Base-by-base conservation (phyloP, 768 basidiomycete species). In the Rhodotorula taiwanensis region DNA sequence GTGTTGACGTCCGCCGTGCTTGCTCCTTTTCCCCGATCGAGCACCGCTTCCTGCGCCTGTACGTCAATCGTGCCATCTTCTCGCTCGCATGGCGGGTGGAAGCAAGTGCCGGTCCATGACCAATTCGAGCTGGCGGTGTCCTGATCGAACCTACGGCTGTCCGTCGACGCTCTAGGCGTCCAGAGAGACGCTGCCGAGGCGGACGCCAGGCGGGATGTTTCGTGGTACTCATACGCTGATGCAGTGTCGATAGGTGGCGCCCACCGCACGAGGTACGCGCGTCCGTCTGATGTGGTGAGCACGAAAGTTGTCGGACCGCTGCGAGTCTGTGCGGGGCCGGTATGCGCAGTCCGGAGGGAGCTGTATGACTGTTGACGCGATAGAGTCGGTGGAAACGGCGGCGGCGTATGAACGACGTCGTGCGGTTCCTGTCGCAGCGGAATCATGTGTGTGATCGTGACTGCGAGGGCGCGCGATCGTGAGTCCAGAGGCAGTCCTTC, bases 191-290 rank as follows among this genome's bases (percentile, higher is more conserved):
- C 13, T 13, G 23, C 13, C 43, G 43, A 39, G 16, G 43, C 23
- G 13, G 43, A 44, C 23, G 43, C 43, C n/a, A n/a, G 43, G 20
- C 20, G 8, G 43, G 13, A 18, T 10, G 43, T n/a, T 18, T 44
- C 20, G 48, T 5, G 11, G 43, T 25, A n/a, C 50, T 11, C 36
- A 57, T 16, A 33, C 34, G 14, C 49, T 14, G 11, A 28, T 25
- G 15, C 41, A 45, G 18, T 27, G 44, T 5, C 23, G 9, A 2
- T 47, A n/a, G 25, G 25, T 28, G 33, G 44, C 25, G 62, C 60
- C 68, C 68, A 70, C 7, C 55, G 57, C 13, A 62, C 70, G 49
- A 66, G 28, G 58, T 73, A 73, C 31, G 69, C 70, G 4, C 72
- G 70, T 0, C 72, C 72, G 57, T 72, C 71, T 4, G 70, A 65